phyloP scores from a whole-genome alignment of 2,329 filamentous ascomycete species.

The Amauroascus verrucosus region DNA sequence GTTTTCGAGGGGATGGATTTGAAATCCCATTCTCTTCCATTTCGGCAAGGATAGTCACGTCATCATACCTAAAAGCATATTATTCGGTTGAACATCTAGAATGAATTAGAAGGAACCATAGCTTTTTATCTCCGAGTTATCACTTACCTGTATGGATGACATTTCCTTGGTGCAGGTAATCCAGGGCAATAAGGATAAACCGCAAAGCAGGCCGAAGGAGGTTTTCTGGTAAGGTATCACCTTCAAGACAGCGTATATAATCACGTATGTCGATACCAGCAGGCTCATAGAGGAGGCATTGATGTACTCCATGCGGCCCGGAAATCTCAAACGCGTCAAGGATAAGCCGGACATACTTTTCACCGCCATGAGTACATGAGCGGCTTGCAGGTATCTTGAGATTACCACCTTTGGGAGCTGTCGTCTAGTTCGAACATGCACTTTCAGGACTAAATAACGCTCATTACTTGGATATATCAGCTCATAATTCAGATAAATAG shows the following conservation, averaged over 20 bases:
- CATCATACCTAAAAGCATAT: constrained; percentile 25
- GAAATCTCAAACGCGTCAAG: constrained; percentile 7
- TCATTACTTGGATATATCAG: neutral
- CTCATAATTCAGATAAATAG: neutral
- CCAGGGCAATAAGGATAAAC: constrained; percentile 4
- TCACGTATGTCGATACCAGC: constrained; percentile 5
- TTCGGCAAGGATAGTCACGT: constrained; percentile 18
- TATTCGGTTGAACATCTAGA: constrained; percentile 20
- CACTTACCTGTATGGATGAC: constrained; percentile 15
- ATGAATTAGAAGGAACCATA: neutral
- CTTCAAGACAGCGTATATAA: neutral
- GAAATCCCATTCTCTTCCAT: constrained; percentile 19
- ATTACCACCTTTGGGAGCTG: neutral
- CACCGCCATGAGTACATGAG: constrained; percentile 7
- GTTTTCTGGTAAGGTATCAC: neutral
- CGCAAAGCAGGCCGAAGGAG: neutral
- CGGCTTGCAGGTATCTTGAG: constrained; percentile 1
- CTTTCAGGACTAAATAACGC: constrained; percentile 10
- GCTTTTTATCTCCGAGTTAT: neutral
- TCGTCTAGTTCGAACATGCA: constrained; percentile 1
- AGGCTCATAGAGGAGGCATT: constrained; percentile 12
- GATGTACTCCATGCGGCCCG: constrained; percentile 7
- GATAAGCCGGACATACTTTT: constrained; percentile 6
- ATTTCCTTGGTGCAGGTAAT: constrained; percentile 10
- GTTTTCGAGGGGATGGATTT: constrained; percentile 19